phyloP scores from a whole-genome alignment of 176 grass and related monocot genomes.

The Guadua angustifolia region DNA sequence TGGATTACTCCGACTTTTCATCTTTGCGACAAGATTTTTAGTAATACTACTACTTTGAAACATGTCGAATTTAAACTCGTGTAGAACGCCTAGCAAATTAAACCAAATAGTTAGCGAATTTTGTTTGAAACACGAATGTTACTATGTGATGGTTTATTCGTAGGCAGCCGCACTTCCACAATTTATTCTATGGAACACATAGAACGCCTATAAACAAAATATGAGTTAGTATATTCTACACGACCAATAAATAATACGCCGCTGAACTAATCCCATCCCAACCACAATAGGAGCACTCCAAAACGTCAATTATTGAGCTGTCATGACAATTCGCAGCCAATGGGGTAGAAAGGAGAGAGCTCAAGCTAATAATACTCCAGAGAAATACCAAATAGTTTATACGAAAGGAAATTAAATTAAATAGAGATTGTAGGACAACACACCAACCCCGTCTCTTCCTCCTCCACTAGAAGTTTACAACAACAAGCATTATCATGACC shows the following conservation, averaged over 20 bases:
- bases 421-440: slow-evolving; percentile 53
- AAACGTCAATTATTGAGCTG: slow-evolving; percentile 44
- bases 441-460: slow-evolving; percentile 47
- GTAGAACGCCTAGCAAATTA: neutral
- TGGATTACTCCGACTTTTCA: neutral
- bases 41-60: neutral
- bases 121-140: neutral
- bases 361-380: neutral
- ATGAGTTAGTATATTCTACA: neutral
- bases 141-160: neutral
- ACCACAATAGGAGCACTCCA: neutral
- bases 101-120: neutral
- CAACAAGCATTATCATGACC: slow-evolving; percentile 44
- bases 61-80: neutral
- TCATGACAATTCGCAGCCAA: slow-evolving; percentile 30
- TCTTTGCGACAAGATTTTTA: neutral
- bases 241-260: neutral
- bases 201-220: neutral
- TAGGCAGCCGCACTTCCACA: neutral
- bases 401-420: slow-evolving; percentile 45
- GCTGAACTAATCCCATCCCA: slow-evolving; percentile 34
- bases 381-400: slow-evolving; percentile 44
- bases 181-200: neutral
- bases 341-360: neutral
- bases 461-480: slow-evolving; percentile 23